phyloP scores from a whole-genome alignment of 2,329 filamentous ascomycete species.

The Epicoccum nigrum region DNA sequence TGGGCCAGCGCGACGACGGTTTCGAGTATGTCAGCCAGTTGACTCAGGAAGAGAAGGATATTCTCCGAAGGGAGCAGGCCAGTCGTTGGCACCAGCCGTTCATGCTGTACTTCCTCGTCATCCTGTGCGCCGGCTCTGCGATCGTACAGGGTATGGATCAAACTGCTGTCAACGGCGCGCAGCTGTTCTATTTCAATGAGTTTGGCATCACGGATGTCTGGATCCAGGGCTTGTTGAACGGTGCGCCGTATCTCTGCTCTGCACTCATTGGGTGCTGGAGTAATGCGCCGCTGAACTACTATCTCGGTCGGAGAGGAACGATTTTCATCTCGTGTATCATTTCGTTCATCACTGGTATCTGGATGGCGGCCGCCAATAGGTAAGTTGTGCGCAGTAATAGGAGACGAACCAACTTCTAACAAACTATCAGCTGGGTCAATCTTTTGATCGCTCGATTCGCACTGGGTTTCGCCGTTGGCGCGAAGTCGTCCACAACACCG shows the following conservation, averaged over 20 bases:
- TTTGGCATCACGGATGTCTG: constrained; percentile 37
- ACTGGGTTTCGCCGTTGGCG: constrained; percentile 43
- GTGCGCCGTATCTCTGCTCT: constrained; percentile 41
- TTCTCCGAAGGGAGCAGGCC: constrained; percentile 65
- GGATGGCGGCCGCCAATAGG: constrained; percentile 40
- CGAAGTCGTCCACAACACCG: constrained; percentile 50
- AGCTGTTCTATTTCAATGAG: constrained; percentile 40
- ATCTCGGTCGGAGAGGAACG: constrained; percentile 39
- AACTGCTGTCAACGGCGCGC: constrained; percentile 42
- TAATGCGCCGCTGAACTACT: constrained; percentile 41
- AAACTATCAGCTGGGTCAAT: constrained; percentile 40
- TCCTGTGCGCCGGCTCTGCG: constrained; percentile 70
- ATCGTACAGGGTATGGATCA: constrained; percentile 66
- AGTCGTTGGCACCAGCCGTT: constrained; percentile 73
- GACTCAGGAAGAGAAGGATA: constrained; percentile 62
- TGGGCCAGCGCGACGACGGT: constrained; percentile 54
- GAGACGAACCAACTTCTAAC: background rate
- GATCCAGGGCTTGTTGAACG: constrained; percentile 37
- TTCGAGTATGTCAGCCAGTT: constrained; percentile 56
- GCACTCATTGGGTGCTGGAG: constrained; percentile 51
- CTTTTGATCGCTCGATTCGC: constrained; percentile 40
- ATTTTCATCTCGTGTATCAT: constrained; percentile 45
- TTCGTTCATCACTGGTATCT: constrained; percentile 41
- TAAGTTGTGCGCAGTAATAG: background rate
- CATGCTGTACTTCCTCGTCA: constrained; percentile 69